Base-by-base conservation (phyloP, 1,284 basidiomycete species). In the Ceratobasidium sp. region DNA sequence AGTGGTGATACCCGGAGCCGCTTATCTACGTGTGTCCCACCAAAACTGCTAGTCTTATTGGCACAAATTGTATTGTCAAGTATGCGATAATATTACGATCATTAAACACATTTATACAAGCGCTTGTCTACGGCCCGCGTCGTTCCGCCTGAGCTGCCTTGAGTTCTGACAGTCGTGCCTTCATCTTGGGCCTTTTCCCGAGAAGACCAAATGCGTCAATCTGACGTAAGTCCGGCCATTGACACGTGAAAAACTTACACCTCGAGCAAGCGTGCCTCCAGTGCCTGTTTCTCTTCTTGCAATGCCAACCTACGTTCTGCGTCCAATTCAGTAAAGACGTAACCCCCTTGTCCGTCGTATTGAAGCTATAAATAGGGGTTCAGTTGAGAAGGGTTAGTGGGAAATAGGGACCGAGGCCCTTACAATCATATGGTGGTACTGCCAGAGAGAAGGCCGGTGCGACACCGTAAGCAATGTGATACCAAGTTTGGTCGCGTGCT, bases 401-500 rank as follows among this genome's bases (percentile, higher is more conserved):
- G 6, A 59, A 7, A 23, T 1, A 42, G 23, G 23, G 11, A 36
- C 4, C 11, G 33, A 11, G n/a, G 33, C 5, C 57, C 70, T 64
- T 39, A 95, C 59, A 53, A 62, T 62, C 59, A 62, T 62, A 39
- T 62, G 59, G 36, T 62, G 59, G n/a, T 62, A 62, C 77, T 94
- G 93, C 94, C 95, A 98, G 72, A 98, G 79, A 41, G 91, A 94
- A 11, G 95, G 93, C 14, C 93, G 86, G 79, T 96, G 93, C 23
- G 91, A 94, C 49, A 96, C 93, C 0, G 93, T 96, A 73, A 97
- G 80, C 30, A 96, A 83, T 0, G 94, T 96, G 74, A 96, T 96
- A 0, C 90, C 91, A 19, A 96, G 81, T 52, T 83, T 80, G 0
- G 91, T 94, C 1, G 95, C 96, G 75, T 93, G 86, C 75, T 95